Evolutionary conservation across 805 yeast species (phyloP), one percentile per base, ranked within the genome.

Genomic region (Yamadazyma takamatsuzukensis): DNA sequence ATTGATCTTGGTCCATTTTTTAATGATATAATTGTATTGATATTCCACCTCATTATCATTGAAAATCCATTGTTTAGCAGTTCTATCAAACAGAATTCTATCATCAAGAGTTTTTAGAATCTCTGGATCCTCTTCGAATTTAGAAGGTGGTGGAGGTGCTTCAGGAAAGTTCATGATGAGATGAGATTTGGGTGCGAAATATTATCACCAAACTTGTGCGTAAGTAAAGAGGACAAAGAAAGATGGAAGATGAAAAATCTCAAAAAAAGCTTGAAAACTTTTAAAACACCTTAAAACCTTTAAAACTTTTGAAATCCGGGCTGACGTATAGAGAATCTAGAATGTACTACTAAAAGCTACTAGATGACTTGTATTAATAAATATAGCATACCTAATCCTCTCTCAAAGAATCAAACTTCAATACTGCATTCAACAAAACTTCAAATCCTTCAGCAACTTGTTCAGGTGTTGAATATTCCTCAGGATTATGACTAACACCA

Each of bases 381-480:
- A n/a, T n/a, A n/a, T n/a, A n/a, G n/a, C n/a, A n/a, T n/a, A n/a
- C n/a, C n/a, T 27, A 27, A 13, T 30, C 27, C 5, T 27, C 29
- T 38, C 53, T 39, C 4, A 41, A 40, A 21, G 40, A 38, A 29
- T 63, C 68, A 37, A 56, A 63, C 32, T 45, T 49, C 41, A 63
- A 41, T 14, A 63, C 61, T 2, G 70, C 61, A 27, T 73, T 75
- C 37, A 81, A 50, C 38, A 80, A 57, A 1, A 76, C 78, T 43
- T 68, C 53, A 40, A 78, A 61, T 0, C 88, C 87, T 25, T 70
- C 65, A 27, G 73, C 76, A n/a, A 77, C 65, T 39, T 80, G 76
- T 38, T 78, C 78, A 3, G 84, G 85, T 0, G 75, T 66, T 14
- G 80, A 68, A 49, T 76, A 80, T 45, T 81, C 88, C 33, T 67